Conservation (phyloP, 352 stramenopile species). For the Phytophthora niederhauseri region DNA sequence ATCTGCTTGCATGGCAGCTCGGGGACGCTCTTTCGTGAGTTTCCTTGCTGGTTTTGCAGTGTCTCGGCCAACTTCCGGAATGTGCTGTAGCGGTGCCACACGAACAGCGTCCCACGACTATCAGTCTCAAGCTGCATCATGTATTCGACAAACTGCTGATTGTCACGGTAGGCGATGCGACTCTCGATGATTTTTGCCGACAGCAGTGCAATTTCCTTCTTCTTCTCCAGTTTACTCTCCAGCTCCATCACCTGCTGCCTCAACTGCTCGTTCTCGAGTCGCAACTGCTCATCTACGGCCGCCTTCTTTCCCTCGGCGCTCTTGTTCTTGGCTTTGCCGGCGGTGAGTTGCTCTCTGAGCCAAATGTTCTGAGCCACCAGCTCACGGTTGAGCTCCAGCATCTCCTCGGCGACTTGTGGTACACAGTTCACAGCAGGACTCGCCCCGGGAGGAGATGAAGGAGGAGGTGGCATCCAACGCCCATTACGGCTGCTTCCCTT, state of each 20-base stretch:
- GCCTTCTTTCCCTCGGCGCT: background rate
- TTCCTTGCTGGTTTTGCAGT: slow-evolving; percentile 54
- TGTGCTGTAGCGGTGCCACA: slow-evolving; percentile 66
- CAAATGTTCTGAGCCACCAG: slow-evolving; percentile 58
- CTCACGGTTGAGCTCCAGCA: slow-evolving; percentile 55
- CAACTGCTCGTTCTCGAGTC: slow-evolving; percentile 54
- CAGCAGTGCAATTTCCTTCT: slow-evolving; percentile 52
- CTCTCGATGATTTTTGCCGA: slow-evolving; percentile 53
- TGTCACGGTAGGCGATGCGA: slow-evolving; percentile 55
- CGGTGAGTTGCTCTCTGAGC: slow-evolving; percentile 47
- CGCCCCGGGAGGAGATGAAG: too few species aligned
- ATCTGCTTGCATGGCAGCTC: slow-evolving; percentile 63
- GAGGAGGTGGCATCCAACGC: background rate
- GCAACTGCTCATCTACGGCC: slow-evolving; percentile 38
- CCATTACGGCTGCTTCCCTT: background rate
- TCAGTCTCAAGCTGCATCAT: slow-evolving; percentile 65
- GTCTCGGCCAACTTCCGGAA: slow-evolving; percentile 62
- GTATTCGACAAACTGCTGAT: slow-evolving; percentile 63
- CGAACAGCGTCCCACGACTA: slow-evolving; percentile 52
- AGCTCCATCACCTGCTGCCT: slow-evolving; percentile 49
- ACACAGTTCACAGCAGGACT: background rate
- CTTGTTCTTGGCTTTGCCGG: slow-evolving; percentile 15
- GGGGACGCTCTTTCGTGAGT: slow-evolving; percentile 56
- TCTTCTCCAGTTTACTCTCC: slow-evolving; percentile 53
- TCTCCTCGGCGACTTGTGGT: slow-evolving; percentile 47